Percentiles rank a stretch among this genome's conserved stretches.
These are phyloP conservation scores for Blastocystis sp. DNA, from an alignment of 352 stramenopile genomes.

Conservation along the genomic window DNA sequence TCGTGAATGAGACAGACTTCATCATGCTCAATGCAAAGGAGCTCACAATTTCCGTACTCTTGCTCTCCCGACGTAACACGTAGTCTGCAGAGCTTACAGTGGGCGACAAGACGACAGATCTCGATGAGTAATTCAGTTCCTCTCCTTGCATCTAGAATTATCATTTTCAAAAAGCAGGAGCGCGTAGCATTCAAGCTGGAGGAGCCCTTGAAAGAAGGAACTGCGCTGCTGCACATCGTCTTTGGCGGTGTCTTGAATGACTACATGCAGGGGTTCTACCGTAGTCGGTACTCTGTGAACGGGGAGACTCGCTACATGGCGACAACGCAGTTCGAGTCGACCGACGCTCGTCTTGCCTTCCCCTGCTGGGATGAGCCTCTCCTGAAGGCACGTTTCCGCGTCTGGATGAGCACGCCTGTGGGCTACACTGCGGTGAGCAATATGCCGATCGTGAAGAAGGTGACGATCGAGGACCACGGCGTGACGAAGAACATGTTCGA, in stretches of 20 bases:
- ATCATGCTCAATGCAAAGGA: slow-evolving; percentile 89
- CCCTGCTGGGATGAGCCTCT: slow-evolving; percentile 94
- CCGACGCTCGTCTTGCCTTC: slow-evolving; percentile 85
- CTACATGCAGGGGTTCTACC: slow-evolving; percentile 91
- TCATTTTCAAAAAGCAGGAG: slow-evolving; percentile 71
- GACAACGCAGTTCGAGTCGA: slow-evolving; percentile 82
- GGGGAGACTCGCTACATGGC: slow-evolving; percentile 84
- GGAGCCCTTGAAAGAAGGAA: slow-evolving; percentile 66
- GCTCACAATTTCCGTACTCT: slow-evolving; percentile 70
- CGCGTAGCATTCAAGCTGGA: slow-evolving; percentile 61
- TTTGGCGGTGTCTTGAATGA: slow-evolving; percentile 77
- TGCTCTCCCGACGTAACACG: slow-evolving; percentile 52
- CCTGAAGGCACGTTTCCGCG: slow-evolving; percentile 87
- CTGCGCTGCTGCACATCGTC: slow-evolving; percentile 68
- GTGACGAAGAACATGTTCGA: slow-evolving; percentile 63
- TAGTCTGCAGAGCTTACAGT: slow-evolving; percentile 39
- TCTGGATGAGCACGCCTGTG: slow-evolving; percentile 81
- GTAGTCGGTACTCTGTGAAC: slow-evolving; percentile 81
- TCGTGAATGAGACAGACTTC: slow-evolving; percentile 70
- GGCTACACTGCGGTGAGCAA: slow-evolving; percentile 87
- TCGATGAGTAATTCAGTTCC: slow-evolving; percentile 69
- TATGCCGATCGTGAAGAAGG: slow-evolving; percentile 83
- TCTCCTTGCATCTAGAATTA: slow-evolving; percentile 68
- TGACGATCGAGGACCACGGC: slow-evolving; percentile 65
- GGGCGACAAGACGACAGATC: slow-evolving; percentile 64